Percentiles rank a stretch among this genome's conserved stretches.
phyloP scores from a whole-genome alignment of 2,329 filamentous ascomycete species.

The Cadophora sp. region DNA sequence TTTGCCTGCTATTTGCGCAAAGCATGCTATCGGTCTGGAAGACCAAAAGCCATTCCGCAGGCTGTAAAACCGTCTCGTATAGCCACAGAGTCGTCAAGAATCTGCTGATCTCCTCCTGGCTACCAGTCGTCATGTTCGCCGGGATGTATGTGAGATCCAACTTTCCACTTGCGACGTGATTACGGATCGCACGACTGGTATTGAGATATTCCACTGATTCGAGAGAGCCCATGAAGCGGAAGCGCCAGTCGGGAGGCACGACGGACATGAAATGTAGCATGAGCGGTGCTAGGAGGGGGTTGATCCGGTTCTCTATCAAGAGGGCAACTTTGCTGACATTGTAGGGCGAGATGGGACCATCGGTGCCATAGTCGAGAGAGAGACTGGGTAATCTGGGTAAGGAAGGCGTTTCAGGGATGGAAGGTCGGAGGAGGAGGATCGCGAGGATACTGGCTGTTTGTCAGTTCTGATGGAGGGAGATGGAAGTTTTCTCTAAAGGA shows the following conservation, averaged over 20 bases:
- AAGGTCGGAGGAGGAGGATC: constrained; percentile 36
- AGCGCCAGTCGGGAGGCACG: constrained; percentile 63
- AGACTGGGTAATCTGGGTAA: constrained; percentile 36
- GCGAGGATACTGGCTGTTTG: constrained; percentile 34
- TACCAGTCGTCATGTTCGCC: constrained; percentile 55
- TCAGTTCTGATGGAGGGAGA: background rate
- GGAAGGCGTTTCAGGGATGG: constrained; percentile 32
- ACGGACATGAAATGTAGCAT: constrained; percentile 63
- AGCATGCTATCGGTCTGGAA: constrained; percentile 65
- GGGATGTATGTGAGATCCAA: constrained; percentile 60
- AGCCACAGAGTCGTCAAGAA: constrained; percentile 60
- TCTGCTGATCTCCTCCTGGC: constrained; percentile 59
- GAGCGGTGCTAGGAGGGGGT: constrained; percentile 58
- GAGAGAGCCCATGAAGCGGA: constrained; percentile 60
- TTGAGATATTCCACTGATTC: constrained; percentile 55
- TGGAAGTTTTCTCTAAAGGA: background rate
- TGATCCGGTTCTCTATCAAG: constrained; percentile 59
- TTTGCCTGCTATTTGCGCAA: constrained; percentile 58
- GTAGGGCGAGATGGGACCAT: constrained; percentile 30
- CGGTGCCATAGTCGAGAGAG: constrained; percentile 36
- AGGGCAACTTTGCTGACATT: constrained; percentile 53
- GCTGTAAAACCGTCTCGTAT: constrained; percentile 56
- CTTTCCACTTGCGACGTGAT: constrained; percentile 47
- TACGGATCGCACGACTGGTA: constrained; percentile 53
- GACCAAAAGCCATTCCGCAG: constrained; percentile 60